Evolutionary conservation across 257 asterid species (phyloP).

Genomic region (Cynanchum wilfordii): DNA sequence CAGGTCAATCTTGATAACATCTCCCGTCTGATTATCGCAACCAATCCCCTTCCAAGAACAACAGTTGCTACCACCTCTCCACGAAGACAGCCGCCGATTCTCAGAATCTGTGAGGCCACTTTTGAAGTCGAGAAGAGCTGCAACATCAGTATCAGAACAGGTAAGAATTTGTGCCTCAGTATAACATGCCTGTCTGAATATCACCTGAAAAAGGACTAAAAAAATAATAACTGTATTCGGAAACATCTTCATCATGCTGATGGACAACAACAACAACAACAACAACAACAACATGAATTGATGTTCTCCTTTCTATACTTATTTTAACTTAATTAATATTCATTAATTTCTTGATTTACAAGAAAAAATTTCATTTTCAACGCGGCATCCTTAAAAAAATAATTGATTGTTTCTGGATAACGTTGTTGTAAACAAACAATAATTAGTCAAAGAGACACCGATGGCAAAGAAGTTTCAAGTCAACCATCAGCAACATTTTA

Average conservation of each 20-base stretch:
- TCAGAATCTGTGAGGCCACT: constrained; percentile 45
- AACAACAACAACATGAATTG: too few species aligned
- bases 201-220: constrained; percentile 22
- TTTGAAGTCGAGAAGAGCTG: constrained; percentile 47
- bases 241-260: constrained; percentile 16
- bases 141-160: constrained; percentile 27
- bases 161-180: constrained; percentile 14
- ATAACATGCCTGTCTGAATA: constrained; percentile 8
- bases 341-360: too few species aligned
- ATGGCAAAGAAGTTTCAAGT: too few species aligned
- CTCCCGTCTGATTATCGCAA: constrained; percentile 29
- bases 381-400: too few species aligned
- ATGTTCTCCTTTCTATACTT: too few species aligned
- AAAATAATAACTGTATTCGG: constrained; percentile 14
- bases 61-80: constrained; percentile 35
- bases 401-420: too few species aligned
- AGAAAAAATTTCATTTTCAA: too few species aligned
- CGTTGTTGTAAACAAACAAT: too few species aligned
- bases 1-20: constrained; percentile 32
- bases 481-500: too few species aligned
- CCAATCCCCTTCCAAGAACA: constrained; percentile 44
- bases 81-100: constrained; percentile 37
- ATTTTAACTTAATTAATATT: too few species aligned
- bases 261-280: too few species aligned
- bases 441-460: too few species aligned